phyloP scores from a whole-genome alignment of 371 early-diverging fungal genomes.

The Thermomucor indicae-seudaticae region DNA sequence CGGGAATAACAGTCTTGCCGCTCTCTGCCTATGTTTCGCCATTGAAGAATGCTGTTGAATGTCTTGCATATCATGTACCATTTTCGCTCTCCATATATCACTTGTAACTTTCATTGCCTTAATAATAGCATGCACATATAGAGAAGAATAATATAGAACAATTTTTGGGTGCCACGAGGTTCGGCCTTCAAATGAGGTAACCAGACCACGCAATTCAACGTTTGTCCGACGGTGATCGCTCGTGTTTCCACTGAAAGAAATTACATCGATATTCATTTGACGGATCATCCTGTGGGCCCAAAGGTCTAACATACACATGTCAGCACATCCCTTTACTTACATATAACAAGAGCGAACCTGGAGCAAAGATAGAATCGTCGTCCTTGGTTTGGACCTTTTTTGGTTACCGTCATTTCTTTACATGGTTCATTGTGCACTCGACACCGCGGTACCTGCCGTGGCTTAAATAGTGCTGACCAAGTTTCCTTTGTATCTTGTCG shows the following conservation, averaged over 20 bases:
- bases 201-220: conserved; percentile 1
- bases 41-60: conserved; percentile 18
- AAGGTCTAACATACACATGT: conserved; percentile 27
- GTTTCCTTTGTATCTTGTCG: conserved; percentile 21
- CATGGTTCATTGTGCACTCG: conserved; percentile 60
- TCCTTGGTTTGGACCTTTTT: conserved; percentile 72
- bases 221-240: conserved; percentile 3
- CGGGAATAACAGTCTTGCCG: conserved; percentile 29
- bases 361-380: conserved; percentile 70
- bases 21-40: conserved; percentile 19
- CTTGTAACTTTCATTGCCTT: background rate
- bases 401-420: conserved; percentile 62
- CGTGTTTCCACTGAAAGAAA: conserved; percentile 24
- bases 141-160: background rate
- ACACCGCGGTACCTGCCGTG: conserved; percentile 54
- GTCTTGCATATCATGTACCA: background rate
- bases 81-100: background rate
- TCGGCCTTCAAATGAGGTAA: background rate
- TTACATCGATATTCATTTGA: conserved; percentile 38
- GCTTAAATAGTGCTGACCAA: conserved; percentile 61
- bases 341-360: conserved; percentile 32
- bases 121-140: conserved; percentile 1
- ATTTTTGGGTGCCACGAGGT: background rate
- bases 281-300: conserved; percentile 53
- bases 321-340: background rate